Conservation (phyloP, 306 rosid genomes). For the Bauhinia variegata region DNA sequence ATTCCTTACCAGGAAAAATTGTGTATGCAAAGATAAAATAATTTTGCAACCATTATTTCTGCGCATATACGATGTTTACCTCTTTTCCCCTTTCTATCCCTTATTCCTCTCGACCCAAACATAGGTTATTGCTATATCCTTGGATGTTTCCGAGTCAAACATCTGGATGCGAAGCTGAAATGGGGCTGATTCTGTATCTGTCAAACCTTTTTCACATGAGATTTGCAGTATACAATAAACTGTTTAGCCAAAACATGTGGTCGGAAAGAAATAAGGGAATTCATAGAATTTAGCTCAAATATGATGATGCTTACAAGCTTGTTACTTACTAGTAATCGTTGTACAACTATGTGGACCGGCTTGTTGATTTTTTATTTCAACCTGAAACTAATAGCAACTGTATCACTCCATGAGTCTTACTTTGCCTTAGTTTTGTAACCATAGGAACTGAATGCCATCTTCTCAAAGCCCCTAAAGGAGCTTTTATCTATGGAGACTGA, state of each 20-base stretch:
- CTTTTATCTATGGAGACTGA: slow-evolving; percentile 80
- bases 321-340: slow-evolving; percentile 2
- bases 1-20: slow-evolving; percentile 12
- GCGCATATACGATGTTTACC: background rate
- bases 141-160: no score
- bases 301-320: background rate
- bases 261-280: background rate
- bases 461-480: slow-evolving; percentile 93
- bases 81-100: no score
- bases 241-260: background rate
- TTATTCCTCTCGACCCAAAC: no score
- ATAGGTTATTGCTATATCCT: no score
- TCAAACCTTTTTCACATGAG: no score
- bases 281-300: background rate
- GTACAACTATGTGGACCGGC: slow-evolving; percentile 7
- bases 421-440: slow-evolving; percentile 29
- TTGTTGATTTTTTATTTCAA: background rate
- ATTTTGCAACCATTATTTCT: background rate
- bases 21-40: background rate
- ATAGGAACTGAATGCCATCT: slow-evolving; percentile 88
- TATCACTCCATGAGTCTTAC: slow-evolving; percentile 8
- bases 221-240: no score
- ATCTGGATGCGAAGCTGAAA: no score
- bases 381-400: background rate
- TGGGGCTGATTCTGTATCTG: no score